Evolutionary conservation across 1,284 basidiomycete species (phyloP).

Genomic region (Flammula alnicola): DNA sequence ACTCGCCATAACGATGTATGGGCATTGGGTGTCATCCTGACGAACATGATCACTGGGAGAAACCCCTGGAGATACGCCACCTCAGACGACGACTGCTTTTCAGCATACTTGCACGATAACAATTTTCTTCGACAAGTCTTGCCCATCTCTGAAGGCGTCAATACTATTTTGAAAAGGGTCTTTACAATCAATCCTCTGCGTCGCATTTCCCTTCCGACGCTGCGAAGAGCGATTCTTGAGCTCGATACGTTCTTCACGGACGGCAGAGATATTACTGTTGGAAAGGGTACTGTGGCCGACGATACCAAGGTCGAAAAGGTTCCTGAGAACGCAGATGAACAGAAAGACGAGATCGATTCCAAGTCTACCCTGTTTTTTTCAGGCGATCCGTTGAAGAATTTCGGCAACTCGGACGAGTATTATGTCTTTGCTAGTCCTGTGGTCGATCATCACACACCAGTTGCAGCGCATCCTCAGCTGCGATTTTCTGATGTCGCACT

Average conservation of each 20-base stretch:
- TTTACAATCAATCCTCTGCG: slow-evolving; percentile 56
- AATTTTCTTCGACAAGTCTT: slow-evolving; percentile 73
- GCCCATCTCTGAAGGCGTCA: slow-evolving; percentile 68
- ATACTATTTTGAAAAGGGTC: slow-evolving; percentile 60
- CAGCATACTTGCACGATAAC: slow-evolving; percentile 67
- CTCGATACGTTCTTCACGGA: slow-evolving; percentile 65
- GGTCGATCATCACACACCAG: slow-evolving; percentile 30
- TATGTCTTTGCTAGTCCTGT: slow-evolving; percentile 41
- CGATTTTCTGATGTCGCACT: slow-evolving; percentile 14
- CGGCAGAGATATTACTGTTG: slow-evolving; percentile 11
- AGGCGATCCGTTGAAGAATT: slow-evolving; percentile 6
- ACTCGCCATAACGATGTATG: slow-evolving; percentile 86
- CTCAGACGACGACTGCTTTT: slow-evolving; percentile 74
- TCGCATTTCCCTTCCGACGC: slow-evolving; percentile 66
- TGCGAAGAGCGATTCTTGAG: slow-evolving; percentile 59
- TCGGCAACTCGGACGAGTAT: slow-evolving; percentile 36
- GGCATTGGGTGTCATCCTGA: slow-evolving; percentile 86
- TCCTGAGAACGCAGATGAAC: slow-evolving; percentile 1
- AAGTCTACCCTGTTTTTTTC: slow-evolving; percentile 6
- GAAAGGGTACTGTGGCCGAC: slow-evolving; percentile 14
- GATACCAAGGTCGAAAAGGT: background rate
- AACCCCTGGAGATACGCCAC: slow-evolving; percentile 89
- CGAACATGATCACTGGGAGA: slow-evolving; percentile 86
- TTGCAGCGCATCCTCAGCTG: slow-evolving; percentile 10
- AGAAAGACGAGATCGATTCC: slow-evolving; percentile 3